Percentiles rank a stretch among this genome's conserved stretches.
phyloP scores from a whole-genome alignment of 2,329 filamentous ascomycete genomes.

The Bertia moriformis region DNA sequence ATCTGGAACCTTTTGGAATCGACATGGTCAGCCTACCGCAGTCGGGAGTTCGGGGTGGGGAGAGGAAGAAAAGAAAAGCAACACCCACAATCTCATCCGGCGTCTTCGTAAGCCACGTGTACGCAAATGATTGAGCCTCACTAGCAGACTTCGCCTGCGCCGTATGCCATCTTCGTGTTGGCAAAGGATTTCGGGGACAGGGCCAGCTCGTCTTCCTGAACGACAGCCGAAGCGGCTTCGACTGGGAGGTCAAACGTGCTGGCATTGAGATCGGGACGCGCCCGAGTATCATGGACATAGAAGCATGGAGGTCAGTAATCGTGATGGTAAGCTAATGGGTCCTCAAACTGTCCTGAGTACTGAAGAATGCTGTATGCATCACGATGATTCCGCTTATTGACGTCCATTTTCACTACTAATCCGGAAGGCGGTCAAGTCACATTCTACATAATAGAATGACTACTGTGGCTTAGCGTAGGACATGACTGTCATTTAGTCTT shows the following conservation, averaged over 20 bases:
- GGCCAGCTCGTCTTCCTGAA: background rate
- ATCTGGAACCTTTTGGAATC: conserved; percentile 3
- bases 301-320: conserved; percentile 6
- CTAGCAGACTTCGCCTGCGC: too few relatives aligned
- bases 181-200: conserved; percentile 2
- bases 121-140: too few relatives aligned
- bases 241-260: conserved; percentile 7
- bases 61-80: too few relatives aligned
- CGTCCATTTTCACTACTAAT: too few relatives aligned
- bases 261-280: conserved; percentile 6
- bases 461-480: too few relatives aligned
- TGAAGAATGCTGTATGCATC: too few relatives aligned
- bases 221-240: conserved; percentile 1
- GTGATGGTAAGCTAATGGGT: too few relatives aligned
- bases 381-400: too few relatives aligned
- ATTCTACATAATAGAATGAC: too few relatives aligned
- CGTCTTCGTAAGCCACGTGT: conserved; percentile 15
- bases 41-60: background rate
- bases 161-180: conserved; percentile 4
- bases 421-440: too few relatives aligned
- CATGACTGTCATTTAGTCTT: too few relatives aligned
- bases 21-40: conserved; percentile 2
- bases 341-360: too few relatives aligned
- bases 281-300: conserved; percentile 9
- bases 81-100: conserved; percentile 7